Evolutionary conservation across 2,329 filamentous ascomycete species (phyloP), one percentile per base, ranked within the genome.

Genomic region (Sclerotinia glacialis): DNA sequence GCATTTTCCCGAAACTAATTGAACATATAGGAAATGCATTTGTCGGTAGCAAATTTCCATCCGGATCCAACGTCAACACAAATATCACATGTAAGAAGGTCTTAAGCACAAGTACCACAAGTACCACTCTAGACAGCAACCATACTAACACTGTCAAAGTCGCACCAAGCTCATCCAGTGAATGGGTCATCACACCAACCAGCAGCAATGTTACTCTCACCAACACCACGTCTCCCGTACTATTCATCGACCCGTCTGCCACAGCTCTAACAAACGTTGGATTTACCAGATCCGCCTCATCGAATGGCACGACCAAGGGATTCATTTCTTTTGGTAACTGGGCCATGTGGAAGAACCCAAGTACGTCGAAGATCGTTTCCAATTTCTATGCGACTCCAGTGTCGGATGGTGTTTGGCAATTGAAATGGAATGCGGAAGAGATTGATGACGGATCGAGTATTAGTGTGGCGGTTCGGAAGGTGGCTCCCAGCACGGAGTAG

Each of bases 111-210:
- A 8, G 12, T 23, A 31, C n/a, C 31, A 40, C 53, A 56, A 26
- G 9, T n/a, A 12, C 11, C 16, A 40, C 5, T 46, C 28, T 11
- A 26, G 14, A 9, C 16, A 34, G 1, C 26, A n/a, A n/a, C 8
- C 9, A 21, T 46, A 56, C 37, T 64, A 56, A 64, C 21, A 53
- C 18, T 4, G 23, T n/a, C 14, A 0, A 21, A 65, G 50, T 65
- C 31, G 31, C 42, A 37, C 50, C 40, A 2, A 49, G 26, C 23
- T 14, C 37, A 49, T 47, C 42, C 18, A 58, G 23, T 26, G 52
- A 65, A 37, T 65, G 62, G 62, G 21, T 40, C n/a, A 56, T 65
- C 52, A 49, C 62, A 21, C 62, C 62, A 11, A 64, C 31, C 53
- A 58, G 1, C 14, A 1, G 6, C 42, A 49, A 49, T 8, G 2